phyloP scores from a whole-genome alignment of 306 rosid genomes.

The Quercus gilva region DNA sequence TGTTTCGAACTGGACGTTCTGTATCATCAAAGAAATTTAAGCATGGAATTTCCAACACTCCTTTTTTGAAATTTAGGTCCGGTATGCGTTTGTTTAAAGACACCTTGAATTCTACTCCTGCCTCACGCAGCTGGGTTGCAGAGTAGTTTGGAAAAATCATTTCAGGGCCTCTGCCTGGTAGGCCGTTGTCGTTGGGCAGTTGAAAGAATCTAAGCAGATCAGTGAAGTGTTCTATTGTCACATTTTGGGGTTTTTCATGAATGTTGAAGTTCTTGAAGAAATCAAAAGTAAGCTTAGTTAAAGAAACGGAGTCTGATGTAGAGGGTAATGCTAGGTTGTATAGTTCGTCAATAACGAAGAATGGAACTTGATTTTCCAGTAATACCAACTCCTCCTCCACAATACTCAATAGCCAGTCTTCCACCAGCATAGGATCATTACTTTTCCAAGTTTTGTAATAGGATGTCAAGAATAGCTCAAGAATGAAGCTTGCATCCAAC shows the following conservation, averaged over 20 bases:
- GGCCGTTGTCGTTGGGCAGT: constrained; percentile 23
- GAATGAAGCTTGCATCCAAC: constrained; percentile 22
- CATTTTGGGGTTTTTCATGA: not conserved
- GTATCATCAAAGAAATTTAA: constrained; percentile 19
- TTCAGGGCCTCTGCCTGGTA: accelerated
- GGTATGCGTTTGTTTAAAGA: not conserved
- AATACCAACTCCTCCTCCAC: constrained; percentile 16
- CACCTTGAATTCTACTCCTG: not conserved
- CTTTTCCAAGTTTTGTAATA: no score
- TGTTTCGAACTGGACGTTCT: constrained; percentile 19
- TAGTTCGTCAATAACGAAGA: constrained; percentile 9
- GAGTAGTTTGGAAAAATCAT: accelerated
- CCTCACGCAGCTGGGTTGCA: not conserved
- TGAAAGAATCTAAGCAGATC: constrained; percentile 30
- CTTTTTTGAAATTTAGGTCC: not conserved
- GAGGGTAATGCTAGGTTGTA: not conserved
- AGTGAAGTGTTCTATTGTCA: constrained; percentile 30
- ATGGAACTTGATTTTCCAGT: constrained; percentile 33
- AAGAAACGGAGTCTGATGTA: not conserved
- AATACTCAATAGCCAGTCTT: not conserved
- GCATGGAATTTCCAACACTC: not conserved
- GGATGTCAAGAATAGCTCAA: constrained; percentile 25
- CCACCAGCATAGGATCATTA: not conserved
- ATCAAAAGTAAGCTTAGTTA: constrained; percentile 8
- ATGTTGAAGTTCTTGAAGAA: constrained; percentile 14